Evolutionary conservation across 768 basidiomycete genomes (phyloP), one percentile per base, ranked within the genome.

Genomic region (Kwoniella heveanensis): DNA sequence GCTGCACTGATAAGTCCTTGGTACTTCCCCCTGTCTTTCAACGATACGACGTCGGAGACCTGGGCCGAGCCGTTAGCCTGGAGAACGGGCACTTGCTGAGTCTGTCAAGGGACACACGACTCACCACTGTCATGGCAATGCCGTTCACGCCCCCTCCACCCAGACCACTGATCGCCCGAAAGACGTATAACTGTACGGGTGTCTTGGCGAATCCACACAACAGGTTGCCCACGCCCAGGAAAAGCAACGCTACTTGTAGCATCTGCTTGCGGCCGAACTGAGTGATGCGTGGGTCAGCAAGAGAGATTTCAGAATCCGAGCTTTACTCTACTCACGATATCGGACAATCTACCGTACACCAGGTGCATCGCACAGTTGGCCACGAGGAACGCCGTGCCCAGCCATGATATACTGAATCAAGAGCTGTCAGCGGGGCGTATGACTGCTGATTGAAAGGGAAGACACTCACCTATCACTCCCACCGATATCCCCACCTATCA

Each of bases 91-190:
- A n/a, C n/a, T n/a, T n/a, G n/a, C n/a, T n/a, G 2, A 27, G 13
- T 25, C 12, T 50, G 6, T 51, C 48, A 30, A 32, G 30, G 12
- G 22, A 12, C 22, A 10, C 17, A 59, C 12, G 25, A 69, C 72
- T 68, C 54, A 78, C 71, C 46, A 79, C 72, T 51, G 72, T 69
- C 75, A 78, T 78, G 15, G 66, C 64, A 29, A 79, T 72, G 24
- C 65, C 65, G 63, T 76, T 79, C 57, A 79, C 67, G 0, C 78
- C 78, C n/a, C 78, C 78, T 36, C 78, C 78, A 2, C 78, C 78
- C 19, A 76, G 64, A 36, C 78, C 78, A 7, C 69, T 65, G 15
- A 79, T 73, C 1, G 73, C 75, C 5, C 78, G 68, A 24, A 69
- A 73, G 30, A 65, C 58, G 47, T 79, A 79, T 21, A 79, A 67